Base-by-base conservation (phyloP, 108 stramenopile genomes). In the Stephanodiscus minutulus region DNA sequence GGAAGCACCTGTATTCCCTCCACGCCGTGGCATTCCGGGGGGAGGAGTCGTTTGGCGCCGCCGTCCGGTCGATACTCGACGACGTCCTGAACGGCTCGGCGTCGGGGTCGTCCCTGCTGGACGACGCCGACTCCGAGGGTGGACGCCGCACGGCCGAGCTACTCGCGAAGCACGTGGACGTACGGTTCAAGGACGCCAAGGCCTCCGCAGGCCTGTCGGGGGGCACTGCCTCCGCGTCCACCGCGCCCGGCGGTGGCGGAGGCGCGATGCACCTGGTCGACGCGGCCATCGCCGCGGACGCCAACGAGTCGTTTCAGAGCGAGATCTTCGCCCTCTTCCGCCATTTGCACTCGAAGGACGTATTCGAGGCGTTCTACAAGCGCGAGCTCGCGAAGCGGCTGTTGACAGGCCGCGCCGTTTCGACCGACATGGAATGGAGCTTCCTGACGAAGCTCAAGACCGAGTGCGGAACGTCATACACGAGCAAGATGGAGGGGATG, bases 401-500 rank as follows among this genome's bases (percentile, higher is more conserved):
- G 37, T 81, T 99, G 60, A 89, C 96, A 66, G 93, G 95, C 46
- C 77, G 87, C 27, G 83, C 87, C 24, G 90, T 94, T 20, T 83
- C 81, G 43, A 83, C 89, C 69, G 96, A 98, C 68, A 70, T 93
- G 60, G 98, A 99, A 81, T 84, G 84, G n/a, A 76, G 86, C 33
- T 93, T 98, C 77, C 84, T 98, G 57, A 85, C 87, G n/a, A 86
- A 95, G 60, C 86, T 99, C 56, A 98, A 99, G 85, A 85, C 92
- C 18, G 99, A 99, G 78, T 99, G 99, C 73, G 99, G 99, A 7
- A 76, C 89, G n/a, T 91, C 86, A 3, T 99, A 96, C 77, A 98
- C 98, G n/a, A 87, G 91, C 62, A 98, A 98, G 74, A 94, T 99
- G 88, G 99, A 99, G 72, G 99, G 99, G 18, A 99, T 99, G 99